A percentile compares a stretch with the other conserved stretches of the same genome.
phyloP scores from a whole-genome alignment of 306 rosid genomes.

The Argentina anserina region DNA sequence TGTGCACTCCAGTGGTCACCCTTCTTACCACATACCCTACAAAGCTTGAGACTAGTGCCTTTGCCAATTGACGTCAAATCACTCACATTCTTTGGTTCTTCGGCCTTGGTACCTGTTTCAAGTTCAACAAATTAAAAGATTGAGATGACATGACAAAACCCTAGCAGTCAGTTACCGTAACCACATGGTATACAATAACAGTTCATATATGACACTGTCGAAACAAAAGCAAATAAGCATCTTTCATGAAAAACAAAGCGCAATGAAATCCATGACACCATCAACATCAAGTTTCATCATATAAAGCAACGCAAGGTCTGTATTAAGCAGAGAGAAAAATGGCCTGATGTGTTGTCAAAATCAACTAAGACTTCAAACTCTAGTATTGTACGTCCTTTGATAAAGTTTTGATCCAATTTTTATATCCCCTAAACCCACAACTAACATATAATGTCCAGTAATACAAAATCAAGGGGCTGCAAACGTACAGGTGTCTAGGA shows the following conservation, averaged over 20 bases:
- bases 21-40: slow-evolving; percentile 91
- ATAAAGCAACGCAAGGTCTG: not conserved
- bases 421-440: not conserved
- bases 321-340: not conserved
- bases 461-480: not conserved
- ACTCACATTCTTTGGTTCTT: slow-evolving; percentile 63
- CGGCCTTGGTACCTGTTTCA: slow-evolving; percentile 63
- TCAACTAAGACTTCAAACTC: not conserved
- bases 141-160: not conserved
- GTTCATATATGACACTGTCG: not conserved
- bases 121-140: not conserved
- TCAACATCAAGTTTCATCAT: not conserved
- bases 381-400: not conserved
- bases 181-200: not conserved
- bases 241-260: not conserved
- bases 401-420: too few relatives aligned
- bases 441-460: not conserved
- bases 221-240: not conserved
- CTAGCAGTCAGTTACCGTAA: not conserved
- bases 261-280: not conserved
- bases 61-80: slow-evolving; percentile 52
- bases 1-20: slow-evolving; percentile 98
- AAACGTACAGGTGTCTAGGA: not conserved
- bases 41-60: slow-evolving; percentile 82
- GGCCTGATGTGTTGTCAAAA: not conserved